A percentile compares a stretch with the other conserved stretches of the same genome.
Evolutionary conservation across 2,329 filamentous ascomycete species (phyloP).

Genomic region (Elsinoe batatas): DNA sequence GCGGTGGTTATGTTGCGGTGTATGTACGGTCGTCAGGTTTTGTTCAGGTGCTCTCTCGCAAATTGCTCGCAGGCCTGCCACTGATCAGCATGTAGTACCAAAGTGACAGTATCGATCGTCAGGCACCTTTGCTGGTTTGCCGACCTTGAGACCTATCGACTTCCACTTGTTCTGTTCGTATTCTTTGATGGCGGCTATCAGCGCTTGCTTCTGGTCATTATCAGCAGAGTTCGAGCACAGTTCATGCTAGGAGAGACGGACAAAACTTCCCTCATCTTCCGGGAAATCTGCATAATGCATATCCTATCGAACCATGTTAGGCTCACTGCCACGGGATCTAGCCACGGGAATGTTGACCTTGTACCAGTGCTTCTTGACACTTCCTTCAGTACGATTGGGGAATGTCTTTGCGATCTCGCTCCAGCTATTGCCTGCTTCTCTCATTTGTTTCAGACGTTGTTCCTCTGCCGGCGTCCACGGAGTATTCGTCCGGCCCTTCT

Average conservation of each 20-base stretch:
- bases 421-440: constrained; percentile 89
- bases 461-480: constrained; percentile 96
- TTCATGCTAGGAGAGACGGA: constrained; percentile 28
- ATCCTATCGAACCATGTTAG: constrained; percentile 47
- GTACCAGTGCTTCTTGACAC: constrained; percentile 99
- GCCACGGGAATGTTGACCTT: constrained; percentile 50
- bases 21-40: constrained; percentile 20
- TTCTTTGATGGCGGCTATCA: constrained; percentile 93
- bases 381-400: constrained; percentile 85
- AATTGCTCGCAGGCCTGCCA: constrained; percentile 76
- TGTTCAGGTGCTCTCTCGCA: constrained; percentile 86
- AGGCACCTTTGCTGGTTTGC: constrained; percentile 84
- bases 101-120: background rate
- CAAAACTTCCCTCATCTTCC: constrained; percentile 73
- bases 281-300: constrained; percentile 99
- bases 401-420: constrained; percentile 99
- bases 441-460: constrained; percentile 82
- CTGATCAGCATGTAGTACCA: background rate
- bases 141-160: constrained; percentile 88
- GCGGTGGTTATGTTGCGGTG: background rate
- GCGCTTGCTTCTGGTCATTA: constrained; percentile 54
- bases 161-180: constrained; percentile 99
- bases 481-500: constrained; percentile 97
- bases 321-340: constrained; percentile 6
- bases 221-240: background rate